Evolutionary conservation across 441 rosid genomes (phyloP), one percentile per base, ranked within the genome.

Genomic region (Populus hybrid): DNA sequence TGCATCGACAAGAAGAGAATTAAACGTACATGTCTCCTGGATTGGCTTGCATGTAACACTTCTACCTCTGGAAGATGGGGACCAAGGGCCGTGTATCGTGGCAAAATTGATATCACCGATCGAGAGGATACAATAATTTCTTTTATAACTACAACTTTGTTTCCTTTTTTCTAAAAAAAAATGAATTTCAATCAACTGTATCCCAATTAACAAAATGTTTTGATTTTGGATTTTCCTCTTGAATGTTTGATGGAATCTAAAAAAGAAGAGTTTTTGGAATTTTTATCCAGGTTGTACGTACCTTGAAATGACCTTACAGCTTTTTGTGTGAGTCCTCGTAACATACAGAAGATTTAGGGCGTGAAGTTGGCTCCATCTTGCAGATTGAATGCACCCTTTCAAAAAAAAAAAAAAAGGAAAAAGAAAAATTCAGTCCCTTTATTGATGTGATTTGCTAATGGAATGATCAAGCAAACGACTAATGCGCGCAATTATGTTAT

Each of bases 61-160:
- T 30, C 32, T 14, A 30, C 5, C 28, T 59, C 9, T 57, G 66
- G 59, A 72, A 30, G 34, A 77, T 24, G 69, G 71, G 7, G 66
- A 65, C 63, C 65, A 34, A 35, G 42, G 59, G 38, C 70, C 78
- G 74, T 69, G 28, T 1, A 42, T 46, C 38, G 67, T 71, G 79
- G 79, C 80, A 72, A 75, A 71, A 70, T 75, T 75, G 61, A 75
- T 77, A 46, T 68, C 35, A 53, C 35, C 1, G 75, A 80, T 32
- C 34, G 36, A 34, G 76, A 77, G 53, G 66, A 74, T 73, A 78
- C 79, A 73, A 61, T 74, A 53, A 66, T 67, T 38, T 65, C 9
- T 38, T 38, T 38, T 38, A 38, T 2, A 8, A 2, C 42, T 11
- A 46, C 53, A 46, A 46, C 10, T 20, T 72, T 16, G 35, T 64